Conservation (phyloP, 345 rosid genomes). For the Eucalyptus tenuipes region DNA sequence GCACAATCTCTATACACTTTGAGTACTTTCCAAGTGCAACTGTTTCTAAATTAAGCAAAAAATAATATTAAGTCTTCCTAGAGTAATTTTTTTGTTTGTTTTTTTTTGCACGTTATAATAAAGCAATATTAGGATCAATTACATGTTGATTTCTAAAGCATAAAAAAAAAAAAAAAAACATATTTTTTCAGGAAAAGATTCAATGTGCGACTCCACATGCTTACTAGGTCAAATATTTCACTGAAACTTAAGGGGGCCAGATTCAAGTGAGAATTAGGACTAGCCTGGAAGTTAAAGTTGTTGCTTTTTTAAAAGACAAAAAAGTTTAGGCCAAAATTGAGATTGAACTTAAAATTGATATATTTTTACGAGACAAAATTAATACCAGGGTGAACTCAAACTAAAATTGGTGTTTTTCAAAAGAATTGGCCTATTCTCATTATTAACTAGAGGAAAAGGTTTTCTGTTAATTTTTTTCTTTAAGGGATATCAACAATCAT, state of each 20-base stretch:
- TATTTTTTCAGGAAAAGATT: not conserved
- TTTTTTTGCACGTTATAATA: not conserved
- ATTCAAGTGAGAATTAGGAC: not conserved
- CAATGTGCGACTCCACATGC: fast-evolving
- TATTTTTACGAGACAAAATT: not conserved
- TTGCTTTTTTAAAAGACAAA: not conserved
- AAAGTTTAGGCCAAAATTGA: not conserved
- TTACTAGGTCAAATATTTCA: fast-evolving
- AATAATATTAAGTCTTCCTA: not conserved
- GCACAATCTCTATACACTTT: not conserved
- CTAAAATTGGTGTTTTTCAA: not conserved
- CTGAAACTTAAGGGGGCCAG: not conserved
- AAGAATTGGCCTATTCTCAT: not conserved
- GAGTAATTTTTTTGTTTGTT: not conserved
- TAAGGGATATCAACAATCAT: not conserved
- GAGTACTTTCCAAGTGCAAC: not conserved
- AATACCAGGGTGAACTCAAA: fast-evolving
- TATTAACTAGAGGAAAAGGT: not conserved
- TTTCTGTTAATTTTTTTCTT: not conserved
- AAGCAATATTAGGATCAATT: not conserved
- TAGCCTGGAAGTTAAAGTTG: not conserved
- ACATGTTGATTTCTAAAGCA: not conserved
- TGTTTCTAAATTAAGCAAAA: not conserved
- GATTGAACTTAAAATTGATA: not conserved
- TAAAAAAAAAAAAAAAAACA: not conserved